Conservation (phyloP, 495 filamentous ascomycete genomes). For the Penicillium macrosclerotiorum region DNA sequence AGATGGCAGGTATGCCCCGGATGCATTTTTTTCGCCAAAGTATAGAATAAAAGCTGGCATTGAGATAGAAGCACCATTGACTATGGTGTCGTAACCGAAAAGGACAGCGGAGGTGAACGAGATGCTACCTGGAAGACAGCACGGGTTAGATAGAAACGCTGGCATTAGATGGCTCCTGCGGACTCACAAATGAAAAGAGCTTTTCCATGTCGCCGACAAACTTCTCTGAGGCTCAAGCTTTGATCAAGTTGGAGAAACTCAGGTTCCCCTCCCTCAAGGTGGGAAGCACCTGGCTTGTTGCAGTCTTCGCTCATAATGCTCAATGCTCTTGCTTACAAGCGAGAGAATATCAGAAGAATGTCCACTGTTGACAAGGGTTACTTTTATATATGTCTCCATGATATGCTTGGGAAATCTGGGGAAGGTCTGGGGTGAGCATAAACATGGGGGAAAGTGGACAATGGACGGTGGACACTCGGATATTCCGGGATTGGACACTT, state of each 20-base stretch:
- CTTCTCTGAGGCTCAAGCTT: conserved; percentile 1
- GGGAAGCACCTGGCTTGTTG: conserved; percentile 6
- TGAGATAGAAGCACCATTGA: conserved; percentile 21
- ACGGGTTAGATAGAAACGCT: too few relatives aligned
- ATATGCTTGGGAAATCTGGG: conserved; percentile 7
- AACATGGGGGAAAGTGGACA: conserved; percentile 7
- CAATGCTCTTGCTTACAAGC: background rate
- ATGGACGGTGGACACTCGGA: conserved; percentile 12
- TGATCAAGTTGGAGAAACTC: conserved; percentile 6
- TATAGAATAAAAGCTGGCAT: conserved; percentile 29
- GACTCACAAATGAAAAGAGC: conserved; percentile 7
- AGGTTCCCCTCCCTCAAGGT: conserved; percentile 9
- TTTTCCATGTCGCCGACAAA: conserved; percentile 1
- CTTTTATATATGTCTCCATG: background rate
- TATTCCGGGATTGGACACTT: background rate
- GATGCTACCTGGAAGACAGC: background rate
- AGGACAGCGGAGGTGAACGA: conserved; percentile 5
- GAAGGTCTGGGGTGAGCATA: conserved; percentile 5
- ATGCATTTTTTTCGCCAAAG: conserved; percentile 18
- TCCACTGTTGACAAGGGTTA: too few relatives aligned
- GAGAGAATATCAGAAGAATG: too few relatives aligned
- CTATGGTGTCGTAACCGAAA: conserved; percentile 20
- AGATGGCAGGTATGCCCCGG: conserved; percentile 19
- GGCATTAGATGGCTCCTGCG: too few relatives aligned
- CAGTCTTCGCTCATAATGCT: conserved; percentile 1